Base-by-base conservation (phyloP, 108 stramenopile species). In the Skeletonema tropicum region DNA sequence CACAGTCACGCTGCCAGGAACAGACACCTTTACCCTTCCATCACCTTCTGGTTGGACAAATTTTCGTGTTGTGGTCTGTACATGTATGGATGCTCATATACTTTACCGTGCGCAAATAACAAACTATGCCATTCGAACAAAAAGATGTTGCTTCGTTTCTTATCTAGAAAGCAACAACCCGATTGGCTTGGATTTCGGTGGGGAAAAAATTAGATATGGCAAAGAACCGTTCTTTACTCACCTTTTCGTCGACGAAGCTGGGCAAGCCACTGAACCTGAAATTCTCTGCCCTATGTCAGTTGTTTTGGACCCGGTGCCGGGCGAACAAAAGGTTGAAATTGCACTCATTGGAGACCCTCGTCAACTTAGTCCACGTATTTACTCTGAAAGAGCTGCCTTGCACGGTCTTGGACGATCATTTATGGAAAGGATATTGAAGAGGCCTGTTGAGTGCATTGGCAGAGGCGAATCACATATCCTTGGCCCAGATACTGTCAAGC, bases 181-280 rank as follows among this genome's bases (percentile, higher is more conserved):
- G 41, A 55, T 76, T 60, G 61, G 65, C 58, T 73, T 72, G 23
- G 32, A 19, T 15, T 79, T 78, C 39, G 60, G 60, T 49, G 59
- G 46, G 55, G 25, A 25, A 4, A 33, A 70, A 32, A 21, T 75
- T 13, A 60, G 60, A 13, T 80, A 77, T 2, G 59, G 48, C 14
- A 64, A 70, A 7, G 63, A 72, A 10, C 86, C 87, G 5, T 87
- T 84, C 58, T 92, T 92, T 57, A 85, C 86, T 8, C 91, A 92
- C 76, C 76, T 92, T 31, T 92, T 90, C 59, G 68, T 92, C 23
- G 91, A 92, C 45, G 91, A 92, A 65, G 88, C 91, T 17, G 88
- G 89, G 0, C 89, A 92, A 82, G 91, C 91, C n/a, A 90, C 85
- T 11, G 91, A 92, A 60, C 88, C 91, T 14, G 91, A 92, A 66